Percentiles rank a stretch among this genome's conserved stretches.
phyloP scores from a whole-genome alignment of 345 rosid genomes.

The Lumnitzera littorea region DNA sequence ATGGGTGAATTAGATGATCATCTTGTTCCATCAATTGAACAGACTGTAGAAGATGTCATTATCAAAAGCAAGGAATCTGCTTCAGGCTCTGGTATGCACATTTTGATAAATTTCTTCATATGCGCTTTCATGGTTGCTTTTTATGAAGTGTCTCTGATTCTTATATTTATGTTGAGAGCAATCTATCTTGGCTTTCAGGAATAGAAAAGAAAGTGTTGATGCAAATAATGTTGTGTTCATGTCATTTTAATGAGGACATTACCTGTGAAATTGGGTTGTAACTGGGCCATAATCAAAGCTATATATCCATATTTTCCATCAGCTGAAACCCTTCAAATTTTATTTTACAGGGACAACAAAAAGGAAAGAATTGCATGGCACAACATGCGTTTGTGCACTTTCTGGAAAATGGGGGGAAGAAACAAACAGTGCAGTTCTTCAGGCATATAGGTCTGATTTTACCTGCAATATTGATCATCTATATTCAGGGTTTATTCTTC shows the following conservation, averaged over 20 bases:
- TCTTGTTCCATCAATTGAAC: conserved; percentile 34
- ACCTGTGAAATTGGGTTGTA: too few relatives aligned
- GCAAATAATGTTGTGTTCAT: too few relatives aligned
- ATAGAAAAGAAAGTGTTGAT: too few relatives aligned
- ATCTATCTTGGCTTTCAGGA: too few relatives aligned
- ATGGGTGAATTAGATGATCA: conserved; percentile 49
- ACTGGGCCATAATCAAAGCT: too few relatives aligned
- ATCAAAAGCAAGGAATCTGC: conserved; percentile 31
- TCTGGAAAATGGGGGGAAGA: conserved; percentile 71
- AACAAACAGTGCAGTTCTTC: conserved; percentile 38
- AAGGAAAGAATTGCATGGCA: conserved; percentile 89
- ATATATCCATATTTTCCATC: too few relatives aligned
- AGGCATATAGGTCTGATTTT: conserved; percentile 68
- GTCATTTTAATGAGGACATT: too few relatives aligned
- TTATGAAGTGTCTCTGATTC: too few relatives aligned
- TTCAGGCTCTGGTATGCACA: conserved; percentile 51
- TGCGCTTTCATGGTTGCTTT: too few relatives aligned
- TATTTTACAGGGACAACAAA: conserved; percentile 64
- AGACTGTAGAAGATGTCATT: conserved; percentile 16
- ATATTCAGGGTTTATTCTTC: conserved; percentile 56
- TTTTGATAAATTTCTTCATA: too few relatives aligned
- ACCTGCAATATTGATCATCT: conserved; percentile 35
- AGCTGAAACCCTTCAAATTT: conserved; percentile 1
- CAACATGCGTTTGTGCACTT: conserved; percentile 39
- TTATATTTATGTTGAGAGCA: too few relatives aligned